These are phyloP conservation scores for Tephrocybe rancida DNA, from an alignment of 768 basidiomycete species.

Conservation along the genomic window DNA sequence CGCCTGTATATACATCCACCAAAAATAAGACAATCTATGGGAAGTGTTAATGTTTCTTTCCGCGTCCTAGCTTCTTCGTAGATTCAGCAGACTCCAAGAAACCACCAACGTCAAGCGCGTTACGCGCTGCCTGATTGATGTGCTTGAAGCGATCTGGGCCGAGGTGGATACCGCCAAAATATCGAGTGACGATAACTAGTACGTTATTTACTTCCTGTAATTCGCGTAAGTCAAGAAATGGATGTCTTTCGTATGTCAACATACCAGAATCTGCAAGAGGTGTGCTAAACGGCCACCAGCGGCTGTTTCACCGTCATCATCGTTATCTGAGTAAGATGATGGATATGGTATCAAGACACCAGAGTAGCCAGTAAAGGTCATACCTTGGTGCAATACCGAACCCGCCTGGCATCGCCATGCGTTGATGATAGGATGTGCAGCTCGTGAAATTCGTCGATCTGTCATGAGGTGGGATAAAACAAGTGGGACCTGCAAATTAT, in stretches of 20 bases:
- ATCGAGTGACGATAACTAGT: conserved; percentile 89
- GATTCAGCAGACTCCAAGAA: conserved; percentile 65
- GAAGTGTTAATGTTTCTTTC: conserved; percentile 17
- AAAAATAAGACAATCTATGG: not conserved
- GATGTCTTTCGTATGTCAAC: conserved; percentile 18
- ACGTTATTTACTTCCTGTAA: conserved; percentile 78
- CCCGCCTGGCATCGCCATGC: conserved; percentile 81
- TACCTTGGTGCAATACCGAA: conserved; percentile 74
- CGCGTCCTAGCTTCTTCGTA: conserved; percentile 30
- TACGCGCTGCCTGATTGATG: conserved; percentile 94
- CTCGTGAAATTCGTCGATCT: conserved; percentile 73
- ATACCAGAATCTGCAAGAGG: conserved; percentile 83
- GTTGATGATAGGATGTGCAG: conserved; percentile 79
- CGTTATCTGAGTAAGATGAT: conserved; percentile 64
- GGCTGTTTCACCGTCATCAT: conserved; percentile 93
- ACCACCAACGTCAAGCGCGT: conserved; percentile 86
- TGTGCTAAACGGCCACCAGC: conserved; percentile 92
- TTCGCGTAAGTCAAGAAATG: not conserved
- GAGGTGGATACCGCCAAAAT: conserved; percentile 90
- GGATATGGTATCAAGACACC: not conserved
- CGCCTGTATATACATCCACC: not conserved
- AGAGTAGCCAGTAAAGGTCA: not conserved
- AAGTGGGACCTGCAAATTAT: conserved; percentile 55
- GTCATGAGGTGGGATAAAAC: conserved; percentile 69
- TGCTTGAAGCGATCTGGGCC: conserved; percentile 90